phyloP scores from a whole-genome alignment of 805 yeast species.

The Saccharomycopsis capsularis region DNA sequence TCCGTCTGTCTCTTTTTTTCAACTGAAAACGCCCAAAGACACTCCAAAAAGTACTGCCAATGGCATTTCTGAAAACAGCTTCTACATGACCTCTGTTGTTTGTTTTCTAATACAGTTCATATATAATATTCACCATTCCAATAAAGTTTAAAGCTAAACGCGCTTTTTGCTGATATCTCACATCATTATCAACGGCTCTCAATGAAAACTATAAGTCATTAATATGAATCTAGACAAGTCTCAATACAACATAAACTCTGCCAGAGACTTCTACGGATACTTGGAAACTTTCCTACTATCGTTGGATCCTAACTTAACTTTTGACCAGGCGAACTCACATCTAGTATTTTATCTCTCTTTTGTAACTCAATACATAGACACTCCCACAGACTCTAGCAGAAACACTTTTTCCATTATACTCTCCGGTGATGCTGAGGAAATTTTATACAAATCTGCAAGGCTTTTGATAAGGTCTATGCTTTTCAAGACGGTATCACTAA shows the following conservation, averaged over 20 bases:
- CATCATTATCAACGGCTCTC: too few species aligned
- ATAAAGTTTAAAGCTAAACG: too few species aligned
- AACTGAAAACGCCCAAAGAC: too few species aligned
- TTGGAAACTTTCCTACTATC: conserved; percentile 11
- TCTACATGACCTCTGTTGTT: too few species aligned
- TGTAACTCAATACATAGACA: conserved; percentile 14
- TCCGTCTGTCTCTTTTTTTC: too few species aligned
- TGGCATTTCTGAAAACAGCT: too few species aligned
- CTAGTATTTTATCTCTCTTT: conserved; percentile 18
- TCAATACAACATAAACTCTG: conserved; percentile 12
- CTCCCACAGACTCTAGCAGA: conserved; percentile 10
- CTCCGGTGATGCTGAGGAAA: conserved; percentile 16
- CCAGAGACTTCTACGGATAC: conserved; percentile 16
- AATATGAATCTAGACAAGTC: conserved; percentile 11
- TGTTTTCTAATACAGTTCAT: too few species aligned
- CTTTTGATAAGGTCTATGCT: conserved; percentile 11
- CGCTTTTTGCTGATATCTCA: too few species aligned
- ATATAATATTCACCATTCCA: too few species aligned
- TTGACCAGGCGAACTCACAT: conserved; percentile 17
- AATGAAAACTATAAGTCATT: neutral
- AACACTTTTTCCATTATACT: conserved; percentile 17
- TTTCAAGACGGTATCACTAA: conserved; percentile 7
- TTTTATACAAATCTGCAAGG: conserved; percentile 14
- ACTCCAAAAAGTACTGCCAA: too few species aligned
- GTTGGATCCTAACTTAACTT: conserved; percentile 5